A percentile compares a stretch with the other conserved stretches of the same genome.
phyloP scores from a whole-genome alignment of 2,329 filamentous ascomycete genomes.

The Fusarium sp. region DNA sequence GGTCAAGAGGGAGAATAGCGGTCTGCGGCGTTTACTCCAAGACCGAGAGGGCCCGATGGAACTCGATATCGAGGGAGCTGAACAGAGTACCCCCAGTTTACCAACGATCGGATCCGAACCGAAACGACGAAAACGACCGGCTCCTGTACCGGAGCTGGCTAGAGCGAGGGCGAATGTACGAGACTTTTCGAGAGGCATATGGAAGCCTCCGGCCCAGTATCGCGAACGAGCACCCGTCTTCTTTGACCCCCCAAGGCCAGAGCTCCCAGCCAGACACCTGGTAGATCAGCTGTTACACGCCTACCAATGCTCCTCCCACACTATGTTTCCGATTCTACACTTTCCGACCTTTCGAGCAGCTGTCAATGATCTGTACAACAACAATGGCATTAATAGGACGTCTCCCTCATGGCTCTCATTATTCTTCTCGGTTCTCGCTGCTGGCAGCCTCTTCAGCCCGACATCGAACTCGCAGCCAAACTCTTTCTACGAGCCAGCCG shows the following conservation, averaged over 20 bases:
- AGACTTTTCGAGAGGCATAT: conserved; percentile 76
- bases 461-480: conserved; percentile 62
- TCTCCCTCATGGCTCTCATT: conserved; percentile 77
- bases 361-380: conserved; percentile 79
- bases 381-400: conserved; percentile 60
- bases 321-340: conserved; percentile 83
- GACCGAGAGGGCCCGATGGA: conserved; percentile 60
- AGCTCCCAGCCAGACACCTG: conserved; percentile 72
- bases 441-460: conserved; percentile 76
- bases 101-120: conserved; percentile 72
- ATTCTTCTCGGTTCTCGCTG: conserved; percentile 83
- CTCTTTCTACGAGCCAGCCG: conserved; percentile 61
- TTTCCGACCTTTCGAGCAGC: conserved; percentile 82
- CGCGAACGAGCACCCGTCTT: conserved; percentile 59
- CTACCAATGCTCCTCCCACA: conserved; percentile 80
- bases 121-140: conserved; percentile 66
- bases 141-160: conserved; percentile 71
- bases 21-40: conserved; percentile 70
- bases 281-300: conserved; percentile 76
- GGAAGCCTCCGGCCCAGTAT: conserved; percentile 77
- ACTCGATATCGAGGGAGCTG: conserved; percentile 56
- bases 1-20: conserved; percentile 79
- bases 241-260: conserved; percentile 64
- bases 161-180: conserved; percentile 76
- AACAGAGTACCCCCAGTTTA: conserved; percentile 62